Conservation (phyloP, 2,329 filamentous ascomycete species). For the Onygenales sp. region DNA sequence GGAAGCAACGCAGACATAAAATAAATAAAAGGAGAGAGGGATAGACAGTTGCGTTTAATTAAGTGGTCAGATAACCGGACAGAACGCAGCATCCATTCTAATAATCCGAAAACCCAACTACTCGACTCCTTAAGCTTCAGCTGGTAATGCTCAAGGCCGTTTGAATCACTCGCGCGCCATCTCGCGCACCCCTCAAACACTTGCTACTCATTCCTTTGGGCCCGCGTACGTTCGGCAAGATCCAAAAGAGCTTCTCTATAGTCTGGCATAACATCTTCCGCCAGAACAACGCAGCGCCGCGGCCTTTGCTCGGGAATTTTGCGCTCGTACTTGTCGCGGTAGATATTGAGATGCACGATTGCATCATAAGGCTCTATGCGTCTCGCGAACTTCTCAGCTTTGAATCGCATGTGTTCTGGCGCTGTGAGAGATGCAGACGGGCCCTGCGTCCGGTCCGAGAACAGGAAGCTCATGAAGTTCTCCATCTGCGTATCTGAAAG, state of each 20-base stretch:
- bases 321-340: conserved; percentile 7
- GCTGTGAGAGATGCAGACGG: not conserved
- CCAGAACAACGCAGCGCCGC: not conserved
- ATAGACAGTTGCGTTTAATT: not conserved
- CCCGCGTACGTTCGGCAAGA: not conserved
- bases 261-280: not conserved
- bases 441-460: not conserved
- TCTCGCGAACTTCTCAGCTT: conserved; percentile 1
- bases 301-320: not conserved
- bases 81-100: not conserved
- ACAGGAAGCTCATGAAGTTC: conserved; percentile 2
- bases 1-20: not conserved
- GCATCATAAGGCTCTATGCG: conserved; percentile 4
- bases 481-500: conserved; percentile 7
- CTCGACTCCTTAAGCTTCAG: not conserved
- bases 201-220: not conserved
- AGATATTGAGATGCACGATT: conserved; percentile 4
- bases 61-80: not conserved
- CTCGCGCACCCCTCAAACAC: not conserved
- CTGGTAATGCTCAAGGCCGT: not conserved
- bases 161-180: not conserved
- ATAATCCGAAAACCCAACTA: not conserved
- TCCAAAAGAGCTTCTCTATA: not conserved
- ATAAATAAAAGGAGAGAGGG: not conserved
- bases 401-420: conserved; percentile 1